Base-by-base conservation (phyloP, 2,329 filamentous ascomycete genomes). In the Ceratocystiopsis sp. region DNA sequence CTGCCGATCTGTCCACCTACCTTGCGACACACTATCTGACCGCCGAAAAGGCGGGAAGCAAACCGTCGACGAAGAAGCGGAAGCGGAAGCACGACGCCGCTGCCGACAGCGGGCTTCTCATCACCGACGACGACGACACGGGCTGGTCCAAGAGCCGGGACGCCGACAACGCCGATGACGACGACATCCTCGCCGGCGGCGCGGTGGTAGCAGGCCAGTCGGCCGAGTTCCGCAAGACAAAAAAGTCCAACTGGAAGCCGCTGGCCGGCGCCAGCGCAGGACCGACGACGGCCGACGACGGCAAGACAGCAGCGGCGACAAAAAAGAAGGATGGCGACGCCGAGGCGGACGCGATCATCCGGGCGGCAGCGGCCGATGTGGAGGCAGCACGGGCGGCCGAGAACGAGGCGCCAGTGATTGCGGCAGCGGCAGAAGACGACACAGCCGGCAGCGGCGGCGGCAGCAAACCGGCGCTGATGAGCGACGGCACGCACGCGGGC, bases 21-120 rank as follows among this genome's bases (percentile, higher is more conserved):
- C 75, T 98, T 34, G 87, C 89, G 35, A 80, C 84, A 49, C 91
- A 86, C 60, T 98, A 98, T 59, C 78, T 98, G 41, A 83, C 71
- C 2, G 76, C 78, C 36, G 69, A 75, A 48, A 60, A 66, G 7
- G 10, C 25, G 5, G 25, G 5, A 4, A 29, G 25, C 25, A 74
- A 73, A 49, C 67, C 71, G 16, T 29, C 25, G 25, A 53, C 63
- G 40, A 79, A 79, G 55, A 80, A 79, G 56, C 68, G 73, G 48
- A 80, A 80, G 61, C 69, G 72, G 54, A 79, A 78, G 57, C 60
- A 68, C 45, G 54, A 55, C 29, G 54, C 56, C 25, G 54, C 59
- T 42, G 48, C 59, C 41, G 46, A 21, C 39, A 44, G 42, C 35
- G 73, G 75, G 39, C 68, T 81, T 25, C 65, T 78, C 41, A 78